Base-by-base conservation (phyloP, 257 asterid genomes). In the Schizonepeta tenuifolia region DNA sequence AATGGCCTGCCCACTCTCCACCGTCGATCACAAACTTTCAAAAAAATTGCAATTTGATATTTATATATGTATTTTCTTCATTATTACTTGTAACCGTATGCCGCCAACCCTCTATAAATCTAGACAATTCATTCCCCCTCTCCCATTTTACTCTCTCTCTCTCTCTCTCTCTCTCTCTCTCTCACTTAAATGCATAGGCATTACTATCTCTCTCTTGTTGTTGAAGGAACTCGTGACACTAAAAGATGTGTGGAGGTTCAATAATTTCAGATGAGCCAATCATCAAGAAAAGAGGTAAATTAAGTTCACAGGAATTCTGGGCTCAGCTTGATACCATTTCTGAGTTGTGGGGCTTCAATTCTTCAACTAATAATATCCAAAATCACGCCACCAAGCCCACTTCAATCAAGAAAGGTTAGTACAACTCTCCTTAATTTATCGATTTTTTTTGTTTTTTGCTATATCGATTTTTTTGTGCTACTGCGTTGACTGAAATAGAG, bases 241-340 rank as follows among this genome's bases (percentile, higher is more conserved):
- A 57, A 43, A 56, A 69, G 14, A 91, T 92, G 98, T 90, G 98
- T 76, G 98, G 98, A 33, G 98, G 98, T 62, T 88, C 96, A 46
- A 82, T 86, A 18, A 92, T 92, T 69, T 84, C 96, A 51, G 96
- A 80, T 24, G 86, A 86, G 35, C 95, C 95, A 5, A 76, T 85
- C 74, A 18, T 69, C 75, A 76, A 78, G 18, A 80, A 65, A 69
- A 71, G 76, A 79, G 89, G 89, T 18, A 88, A 86, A 54, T 9
- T 88, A 35, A 78, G 87, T 35, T 17, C 83, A 12, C 24, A 82
- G 11, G 87, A 90, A 36, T 83, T 92, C 15, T 90, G 96, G 98
- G 90, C 84, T 51, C 87, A 88, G 51, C 73, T 88, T 6, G 94
- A 92, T 12, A 71, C 83, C 69, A 77, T 91, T 38, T 85, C 95